Percentiles rank a stretch among this genome's conserved stretches.
phyloP scores from a whole-genome alignment of 2,329 filamentous ascomycete species.

The Microascus cirrosus region DNA sequence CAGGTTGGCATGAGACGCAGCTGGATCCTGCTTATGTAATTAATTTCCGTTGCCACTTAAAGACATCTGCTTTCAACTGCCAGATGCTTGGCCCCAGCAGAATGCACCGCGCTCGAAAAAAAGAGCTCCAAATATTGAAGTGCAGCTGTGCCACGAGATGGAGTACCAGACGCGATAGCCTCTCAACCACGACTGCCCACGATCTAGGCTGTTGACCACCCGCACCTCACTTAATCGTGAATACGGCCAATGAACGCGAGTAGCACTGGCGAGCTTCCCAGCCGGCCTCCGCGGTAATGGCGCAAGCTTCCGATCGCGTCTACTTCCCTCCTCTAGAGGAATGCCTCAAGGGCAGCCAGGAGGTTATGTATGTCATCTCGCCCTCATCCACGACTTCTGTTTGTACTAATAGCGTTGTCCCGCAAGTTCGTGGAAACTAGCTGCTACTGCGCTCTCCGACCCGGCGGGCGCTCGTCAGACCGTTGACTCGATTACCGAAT shows the following conservation, averaged over 20 bases:
- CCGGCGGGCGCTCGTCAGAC: slow-evolving; percentile 40
- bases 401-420: background rate
- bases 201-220: background rate
- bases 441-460: slow-evolving; percentile 46
- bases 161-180: background rate
- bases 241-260: slow-evolving; percentile 1
- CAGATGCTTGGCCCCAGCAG: too few species aligned
- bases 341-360: slow-evolving; percentile 69
- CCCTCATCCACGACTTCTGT: background rate
- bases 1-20: too few species aligned
- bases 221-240: background rate
- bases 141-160: background rate
- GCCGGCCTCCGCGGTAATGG: slow-evolving; percentile 40
- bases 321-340: slow-evolving; percentile 81
- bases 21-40: too few species aligned
- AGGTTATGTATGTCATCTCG: slow-evolving; percentile 57
- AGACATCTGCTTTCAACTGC: too few species aligned
- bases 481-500: slow-evolving; percentile 47
- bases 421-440: slow-evolving; percentile 48
- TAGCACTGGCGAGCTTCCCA: background rate
- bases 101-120: background rate
- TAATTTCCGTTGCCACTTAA: too few species aligned
- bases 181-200: background rate
- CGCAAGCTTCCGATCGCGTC: slow-evolving; percentile 54
- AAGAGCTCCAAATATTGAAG: background rate